Conservation (phyloP, 2,329 filamentous ascomycete species). For the Chalaropsis thielavioides region DNA sequence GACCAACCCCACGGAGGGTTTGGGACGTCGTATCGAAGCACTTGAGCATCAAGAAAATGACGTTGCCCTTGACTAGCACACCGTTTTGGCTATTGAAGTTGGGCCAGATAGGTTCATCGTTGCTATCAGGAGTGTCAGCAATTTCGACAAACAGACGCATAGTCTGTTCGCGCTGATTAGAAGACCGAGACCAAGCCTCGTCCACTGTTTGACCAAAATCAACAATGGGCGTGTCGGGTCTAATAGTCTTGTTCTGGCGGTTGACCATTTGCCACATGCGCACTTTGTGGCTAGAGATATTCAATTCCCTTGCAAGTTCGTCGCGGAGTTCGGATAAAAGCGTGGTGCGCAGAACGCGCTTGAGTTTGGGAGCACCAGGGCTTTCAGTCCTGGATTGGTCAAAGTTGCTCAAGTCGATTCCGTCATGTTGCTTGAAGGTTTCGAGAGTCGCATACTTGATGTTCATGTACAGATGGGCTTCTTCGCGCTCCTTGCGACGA, state of each 20-base stretch:
- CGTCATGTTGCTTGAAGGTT: constrained; percentile 66
- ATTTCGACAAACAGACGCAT: constrained; percentile 82
- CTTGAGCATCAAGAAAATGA: constrained; percentile 80
- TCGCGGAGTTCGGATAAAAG: constrained; percentile 61
- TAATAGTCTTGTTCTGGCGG: constrained; percentile 88
- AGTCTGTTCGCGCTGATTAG: constrained; percentile 50
- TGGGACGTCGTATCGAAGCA: constrained; percentile 73
- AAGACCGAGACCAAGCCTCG: constrained; percentile 43
- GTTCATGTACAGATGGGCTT: constrained; percentile 83
- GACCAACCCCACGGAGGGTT: constrained; percentile 58
- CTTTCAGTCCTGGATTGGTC: constrained; percentile 27
- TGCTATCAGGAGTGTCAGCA: constrained; percentile 47
- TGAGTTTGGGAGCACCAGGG: constrained; percentile 52
- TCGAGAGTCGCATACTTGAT: constrained; percentile 69
- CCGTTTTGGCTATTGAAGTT: constrained; percentile 44
- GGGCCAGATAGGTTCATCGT: constrained; percentile 61
- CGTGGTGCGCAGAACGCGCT: constrained; percentile 61
- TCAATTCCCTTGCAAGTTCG: constrained; percentile 55
- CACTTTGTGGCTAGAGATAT: constrained; percentile 52
- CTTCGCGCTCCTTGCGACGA: constrained; percentile 74
- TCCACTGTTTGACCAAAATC: constrained; percentile 65
- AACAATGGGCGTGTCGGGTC: constrained; percentile 75
- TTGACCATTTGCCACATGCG: constrained; percentile 97
- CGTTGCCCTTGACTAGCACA: constrained; percentile 43
- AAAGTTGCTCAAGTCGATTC: constrained; percentile 65